These are phyloP conservation scores for Corrigiola litoralis DNA, from an alignment of 179 eudicot genomes.

Conservation along the genomic window DNA sequence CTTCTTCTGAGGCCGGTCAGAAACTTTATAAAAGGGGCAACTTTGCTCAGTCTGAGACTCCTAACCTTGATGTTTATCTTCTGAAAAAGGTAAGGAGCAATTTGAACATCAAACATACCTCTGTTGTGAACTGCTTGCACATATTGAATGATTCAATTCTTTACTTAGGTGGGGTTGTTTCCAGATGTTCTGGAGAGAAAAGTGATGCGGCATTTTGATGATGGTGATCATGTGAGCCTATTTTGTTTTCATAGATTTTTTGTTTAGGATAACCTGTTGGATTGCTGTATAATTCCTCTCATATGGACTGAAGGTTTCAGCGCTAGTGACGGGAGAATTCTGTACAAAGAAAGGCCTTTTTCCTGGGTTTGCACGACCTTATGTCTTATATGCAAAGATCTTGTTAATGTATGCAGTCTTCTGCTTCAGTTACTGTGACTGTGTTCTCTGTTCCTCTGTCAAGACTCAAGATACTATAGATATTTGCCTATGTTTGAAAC, in stretches of 20 bases:
- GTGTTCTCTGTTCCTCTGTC: no score
- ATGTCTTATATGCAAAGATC: conserved; percentile 74
- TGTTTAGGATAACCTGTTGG: not conserved
- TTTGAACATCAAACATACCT: conserved; percentile 2
- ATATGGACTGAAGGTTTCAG: conserved; percentile 62
- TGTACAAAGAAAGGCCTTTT: conserved; percentile 76
- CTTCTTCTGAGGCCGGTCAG: conserved; percentile 63
- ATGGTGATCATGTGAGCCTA: conserved; percentile 75
- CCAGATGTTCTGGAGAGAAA: conserved; percentile 86
- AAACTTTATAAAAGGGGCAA: conserved; percentile 75
- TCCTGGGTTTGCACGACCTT: conserved; percentile 99
- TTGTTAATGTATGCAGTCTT: conserved; percentile 56
- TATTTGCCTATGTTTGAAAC: not conserved
- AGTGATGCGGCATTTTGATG: conserved; percentile 61
- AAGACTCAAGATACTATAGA: no score
- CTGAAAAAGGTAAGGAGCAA: conserved; percentile 59
- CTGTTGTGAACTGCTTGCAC: not conserved
- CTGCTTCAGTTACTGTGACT: not conserved
- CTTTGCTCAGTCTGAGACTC: conserved; percentile 48
- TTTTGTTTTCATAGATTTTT: not conserved
- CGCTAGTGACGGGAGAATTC: conserved; percentile 94
- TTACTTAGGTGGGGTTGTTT: conserved; percentile 81
- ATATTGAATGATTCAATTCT: conserved; percentile 4
- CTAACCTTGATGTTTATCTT: conserved; percentile 67
- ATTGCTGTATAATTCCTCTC: not conserved